Evolutionary conservation across 768 basidiomycete species (phyloP), one percentile per base, ranked within the genome.

Genomic region (Leccinum rimulosum): DNA sequence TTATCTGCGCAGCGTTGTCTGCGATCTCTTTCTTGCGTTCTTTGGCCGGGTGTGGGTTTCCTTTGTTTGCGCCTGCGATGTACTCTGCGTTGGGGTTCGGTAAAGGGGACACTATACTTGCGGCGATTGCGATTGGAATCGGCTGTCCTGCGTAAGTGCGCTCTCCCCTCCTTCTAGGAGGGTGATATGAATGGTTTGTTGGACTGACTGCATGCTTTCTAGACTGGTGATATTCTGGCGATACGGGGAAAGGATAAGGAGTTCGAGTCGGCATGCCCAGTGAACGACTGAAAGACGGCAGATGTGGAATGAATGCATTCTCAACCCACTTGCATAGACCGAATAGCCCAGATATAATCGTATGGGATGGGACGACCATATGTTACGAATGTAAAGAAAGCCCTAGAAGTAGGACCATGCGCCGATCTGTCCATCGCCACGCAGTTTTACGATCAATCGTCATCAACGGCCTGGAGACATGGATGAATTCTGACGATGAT

Each of bases 31-130:
- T 72, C 67, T 68, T 90, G 14, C 83, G 90, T 27, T 84, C 86
- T 0, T 56, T 89, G 0, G 82, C 83, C 1, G 90, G 90, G 0
- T 91, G 89, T 55, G 84, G 80, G 1, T 91, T 93, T 67, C 91
- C 90, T 2, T 73, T 92, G n/a, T 92, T 92, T 63, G 87, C 85
- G 3, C 84, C 86, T 19, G 75, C 80, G 38, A 87, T 91, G 83
- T 91, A 82, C 70, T 69, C 75, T 1, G 74, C 75, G 14, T 75
- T 91, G 0, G 90, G 88, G 4, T 87, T 86, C 57, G 90, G 89
- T 0, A 87, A 84, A 60, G 87, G 86, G 8, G 73, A 84, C 61
- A 87, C 88, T 0, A 76, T 91, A 3, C 76, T 92, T 6, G 88
- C 88, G 0, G 78, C 68, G 9, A 62, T 81, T 2, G 77, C 85